A percentile compares a stretch with the other conserved stretches of the same genome.
phyloP scores from a whole-genome alignment of 371 early-diverging fungal species.

The Haplosporangium sp. region DNA sequence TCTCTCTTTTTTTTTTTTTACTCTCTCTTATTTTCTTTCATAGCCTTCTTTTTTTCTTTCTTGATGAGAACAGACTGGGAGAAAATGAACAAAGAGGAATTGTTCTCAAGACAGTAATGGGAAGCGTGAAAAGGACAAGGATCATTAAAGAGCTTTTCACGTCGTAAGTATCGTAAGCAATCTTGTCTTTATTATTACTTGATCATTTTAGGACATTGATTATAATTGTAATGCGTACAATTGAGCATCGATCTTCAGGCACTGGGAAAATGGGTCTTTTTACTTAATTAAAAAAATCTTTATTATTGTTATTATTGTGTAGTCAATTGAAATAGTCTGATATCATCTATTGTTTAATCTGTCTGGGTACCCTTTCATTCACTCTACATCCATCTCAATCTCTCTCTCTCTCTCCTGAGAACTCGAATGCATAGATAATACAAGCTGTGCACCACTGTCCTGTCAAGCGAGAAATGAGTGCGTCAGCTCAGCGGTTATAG shows the following conservation, averaged over 20 bases:
- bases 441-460: background rate
- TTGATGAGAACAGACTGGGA: background rate
- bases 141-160: no score
- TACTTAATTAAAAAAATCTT: background rate
- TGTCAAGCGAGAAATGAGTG: background rate
- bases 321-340: no score
- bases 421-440: no score
- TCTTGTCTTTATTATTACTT: background rate
- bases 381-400: no score
- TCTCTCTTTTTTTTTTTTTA: no score
- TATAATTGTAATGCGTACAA: background rate
- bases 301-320: background rate
- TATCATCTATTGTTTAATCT: no score
- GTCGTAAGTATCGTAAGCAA: background rate
- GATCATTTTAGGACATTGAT: background rate
- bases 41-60: background rate
- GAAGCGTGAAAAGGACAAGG: no score
- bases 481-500: background rate
- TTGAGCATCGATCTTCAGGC: background rate
- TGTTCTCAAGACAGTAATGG: background rate
- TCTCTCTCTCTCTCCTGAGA: background rate
- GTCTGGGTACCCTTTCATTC: no score
- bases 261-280: background rate
- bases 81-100: background rate
- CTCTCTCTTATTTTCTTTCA: no score